These are phyloP conservation scores for Ilex asprella DNA, from an alignment of 257 asterid genomes.

Conservation along the genomic window DNA sequence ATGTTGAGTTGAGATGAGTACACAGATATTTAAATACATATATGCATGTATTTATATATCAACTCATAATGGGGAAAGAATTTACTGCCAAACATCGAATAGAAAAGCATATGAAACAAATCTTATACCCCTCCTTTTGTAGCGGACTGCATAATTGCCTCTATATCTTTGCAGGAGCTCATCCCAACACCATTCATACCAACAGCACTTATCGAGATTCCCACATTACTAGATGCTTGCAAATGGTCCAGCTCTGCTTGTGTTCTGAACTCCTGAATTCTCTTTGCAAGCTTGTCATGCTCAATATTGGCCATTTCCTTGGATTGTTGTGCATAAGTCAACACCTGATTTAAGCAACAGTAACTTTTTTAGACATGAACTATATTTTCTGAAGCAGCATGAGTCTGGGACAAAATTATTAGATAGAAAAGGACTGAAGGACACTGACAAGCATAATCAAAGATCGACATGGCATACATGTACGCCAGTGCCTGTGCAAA, in stretches of 20 bases:
- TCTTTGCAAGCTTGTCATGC: conserved; percentile 91
- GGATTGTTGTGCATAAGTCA: conserved; percentile 94
- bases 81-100: conserved; percentile 6
- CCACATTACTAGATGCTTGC: conserved; percentile 58
- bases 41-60: conserved; percentile 5
- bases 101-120: conserved; percentile 7
- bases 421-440: conserved; percentile 5
- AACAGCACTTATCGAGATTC: conserved; percentile 53
- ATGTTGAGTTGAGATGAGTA: too few species aligned
- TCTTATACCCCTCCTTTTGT: conserved; percentile 84
- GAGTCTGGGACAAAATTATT: neutral
- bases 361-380: neutral
- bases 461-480: neutral
- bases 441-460: conserved; percentile 6
- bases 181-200: conserved; percentile 55
- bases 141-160: conserved; percentile 62
- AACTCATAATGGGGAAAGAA: conserved; percentile 11
- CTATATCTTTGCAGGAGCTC: conserved; percentile 62
- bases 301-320: conserved; percentile 86
- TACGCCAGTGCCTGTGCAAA: conserved; percentile 1
- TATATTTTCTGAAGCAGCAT: neutral
- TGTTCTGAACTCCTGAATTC: conserved; percentile 96
- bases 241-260: conserved; percentile 67
- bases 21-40: neutral
- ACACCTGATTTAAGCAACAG: conserved; percentile 47